Base-by-base conservation (phyloP, 2,329 filamentous ascomycete species). In the Penicillium freii region DNA sequence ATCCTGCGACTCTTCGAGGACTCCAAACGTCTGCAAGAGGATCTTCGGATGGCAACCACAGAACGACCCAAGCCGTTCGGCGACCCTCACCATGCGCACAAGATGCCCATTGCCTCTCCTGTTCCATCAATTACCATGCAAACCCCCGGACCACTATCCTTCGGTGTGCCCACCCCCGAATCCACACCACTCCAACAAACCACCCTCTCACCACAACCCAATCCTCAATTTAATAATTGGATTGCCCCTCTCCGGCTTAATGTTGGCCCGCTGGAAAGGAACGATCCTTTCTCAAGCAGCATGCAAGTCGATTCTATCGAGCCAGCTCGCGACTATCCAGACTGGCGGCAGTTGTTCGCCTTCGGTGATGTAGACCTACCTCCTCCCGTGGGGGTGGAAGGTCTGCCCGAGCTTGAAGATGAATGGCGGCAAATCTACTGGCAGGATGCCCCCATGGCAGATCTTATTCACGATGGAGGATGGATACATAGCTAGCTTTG, bases 391-490 rank as follows among this genome's bases (percentile, higher is more conserved):
- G 66, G 70, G 6, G 66, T 73, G 45, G 75, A 77, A 48, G 72
- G 73, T 21, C 62, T 77, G 4, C 70, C 72, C 5, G 74, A 77
- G 47, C 66, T 77, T 54, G 75, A 77, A 61, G 73, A 77, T 40
- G 75, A 78, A 62, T 78, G 75, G 75, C 71, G 75, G n/a, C 74
- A 77, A 58, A 72, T 78, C 9, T 78, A 78, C 54, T 73, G 74
- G 69, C 74, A 77, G 58, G 75, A 77, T 53, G 72, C 73, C 1
- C 74, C 72, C 3, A 73, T 77, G 72, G 69, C 74, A 17, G 75
- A 77, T 62, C 67, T 77, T 34, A 67, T 77, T 25, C 72, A 72
- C 48, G 74, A 77, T 56, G 72, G 72, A 25, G 69, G 71, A 21
- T 77, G 75, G 75, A 69, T 76, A 57, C 73, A 73, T 44, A 59